Conservation (phyloP, 768 basidiomycete genomes). For the Tylopilus sp. region DNA sequence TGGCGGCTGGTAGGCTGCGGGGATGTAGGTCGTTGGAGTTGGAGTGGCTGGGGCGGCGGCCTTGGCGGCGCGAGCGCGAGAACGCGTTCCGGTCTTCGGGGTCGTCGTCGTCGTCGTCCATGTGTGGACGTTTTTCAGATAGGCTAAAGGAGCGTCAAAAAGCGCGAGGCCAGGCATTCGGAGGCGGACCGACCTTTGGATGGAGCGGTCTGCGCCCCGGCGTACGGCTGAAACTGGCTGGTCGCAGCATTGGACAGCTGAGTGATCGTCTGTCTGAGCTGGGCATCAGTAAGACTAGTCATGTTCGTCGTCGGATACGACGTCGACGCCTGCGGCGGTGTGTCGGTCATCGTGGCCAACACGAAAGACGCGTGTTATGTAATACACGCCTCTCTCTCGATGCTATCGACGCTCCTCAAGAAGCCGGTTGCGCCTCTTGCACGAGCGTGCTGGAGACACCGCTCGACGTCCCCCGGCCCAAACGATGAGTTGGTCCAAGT, state of each 20-base stretch:
- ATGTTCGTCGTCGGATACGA: constrained; percentile 35
- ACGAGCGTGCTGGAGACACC: constrained; percentile 10
- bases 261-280: constrained; percentile 59
- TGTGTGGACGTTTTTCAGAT: constrained; percentile 66
- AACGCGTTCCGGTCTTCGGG: constrained; percentile 38
- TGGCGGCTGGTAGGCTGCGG: constrained; percentile 38
- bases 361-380: constrained; percentile 25
- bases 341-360: constrained; percentile 25
- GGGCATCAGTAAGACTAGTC: constrained; percentile 54
- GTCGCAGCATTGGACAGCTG: constrained; percentile 44
- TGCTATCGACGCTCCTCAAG: constrained; percentile 21
- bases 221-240: constrained; percentile 35
- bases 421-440: not conserved
- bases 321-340: constrained; percentile 25
- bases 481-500: constrained; percentile 40
- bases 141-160: constrained; percentile 38
- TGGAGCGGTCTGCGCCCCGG: constrained; percentile 27
- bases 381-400: constrained; percentile 12
- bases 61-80: constrained; percentile 34
- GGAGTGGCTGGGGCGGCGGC: constrained; percentile 40
- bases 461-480: constrained; percentile 23
- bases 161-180: not conserved
- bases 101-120: constrained; percentile 64
- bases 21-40: constrained; percentile 33
- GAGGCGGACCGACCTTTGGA: constrained; percentile 25